These are phyloP conservation scores for Chalciporus chontae DNA, from an alignment of 768 basidiomycete genomes.

Conservation along the genomic window DNA sequence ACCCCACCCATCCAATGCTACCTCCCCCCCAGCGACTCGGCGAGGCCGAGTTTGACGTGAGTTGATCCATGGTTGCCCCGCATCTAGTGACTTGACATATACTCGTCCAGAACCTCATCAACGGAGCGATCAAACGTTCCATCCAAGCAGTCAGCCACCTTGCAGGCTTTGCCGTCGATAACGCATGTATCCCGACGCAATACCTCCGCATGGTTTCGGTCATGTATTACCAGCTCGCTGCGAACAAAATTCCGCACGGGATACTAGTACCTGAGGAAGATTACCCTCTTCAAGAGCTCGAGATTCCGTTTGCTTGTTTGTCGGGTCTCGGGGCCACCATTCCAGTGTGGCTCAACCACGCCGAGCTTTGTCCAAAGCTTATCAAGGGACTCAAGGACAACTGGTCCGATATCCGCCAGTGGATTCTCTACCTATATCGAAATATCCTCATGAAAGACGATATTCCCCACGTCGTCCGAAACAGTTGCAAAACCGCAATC, in stretches of 20 bases:
- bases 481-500: constrained; percentile 22
- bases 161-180: constrained; percentile 8
- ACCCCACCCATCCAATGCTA: background rate
- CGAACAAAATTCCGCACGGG: constrained; percentile 17
- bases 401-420: constrained; percentile 26
- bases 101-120: constrained; percentile 11
- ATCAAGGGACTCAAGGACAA: constrained; percentile 10
- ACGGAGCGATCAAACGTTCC: constrained; percentile 9
- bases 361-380: constrained; percentile 13
- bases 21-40: background rate
- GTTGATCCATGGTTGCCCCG: background rate
- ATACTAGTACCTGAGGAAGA: constrained; percentile 4
- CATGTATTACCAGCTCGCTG: constrained; percentile 21
- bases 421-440: constrained; percentile 24
- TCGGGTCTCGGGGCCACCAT: constrained; percentile 21
- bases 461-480: constrained; percentile 9
- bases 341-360: constrained; percentile 21
- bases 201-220: constrained; percentile 20
- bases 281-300: constrained; percentile 5
- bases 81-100: background rate
- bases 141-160: constrained; percentile 14
- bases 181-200: constrained; percentile 16
- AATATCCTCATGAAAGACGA: constrained; percentile 9
- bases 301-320: constrained; percentile 13
- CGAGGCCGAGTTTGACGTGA: constrained; percentile 21